A percentile compares a stretch with the other conserved stretches of the same genome.
Conservation (phyloP, 768 basidiomycete species). For the Gymnopilus dilepis region DNA sequence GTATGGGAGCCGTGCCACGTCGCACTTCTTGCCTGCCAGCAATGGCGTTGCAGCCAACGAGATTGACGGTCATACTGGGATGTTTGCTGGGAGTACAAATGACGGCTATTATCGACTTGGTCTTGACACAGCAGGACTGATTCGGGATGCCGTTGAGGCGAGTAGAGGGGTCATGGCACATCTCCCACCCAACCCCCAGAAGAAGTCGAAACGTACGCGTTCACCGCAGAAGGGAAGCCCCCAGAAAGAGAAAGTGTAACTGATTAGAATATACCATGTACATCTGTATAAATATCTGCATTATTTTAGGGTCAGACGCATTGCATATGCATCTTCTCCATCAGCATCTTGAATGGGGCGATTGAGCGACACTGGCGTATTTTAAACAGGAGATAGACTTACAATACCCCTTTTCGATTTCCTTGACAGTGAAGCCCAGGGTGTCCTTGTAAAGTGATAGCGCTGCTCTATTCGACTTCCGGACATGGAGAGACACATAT, state of each 20-base stretch:
- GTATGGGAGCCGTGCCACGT: constrained; percentile 47
- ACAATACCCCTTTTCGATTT: constrained; percentile 94
- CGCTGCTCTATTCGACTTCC: constrained; percentile 95
- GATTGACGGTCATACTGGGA: constrained; percentile 83
- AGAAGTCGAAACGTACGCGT: constrained; percentile 1
- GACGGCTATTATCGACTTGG: constrained; percentile 93
- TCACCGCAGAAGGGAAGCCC: constrained; percentile 12
- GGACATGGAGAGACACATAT: constrained; percentile 92
- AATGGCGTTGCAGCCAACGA: constrained; percentile 79
- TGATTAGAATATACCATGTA: constrained; percentile 20
- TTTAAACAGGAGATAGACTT: constrained; percentile 23
- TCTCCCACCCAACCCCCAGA: neutral
- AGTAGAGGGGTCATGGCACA: constrained; percentile 28
- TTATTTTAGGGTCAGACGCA: constrained; percentile 66
- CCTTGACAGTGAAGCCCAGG: constrained; percentile 86
- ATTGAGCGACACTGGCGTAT: neutral
- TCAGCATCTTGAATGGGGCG: constrained; percentile 72
- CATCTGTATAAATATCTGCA: constrained; percentile 7
- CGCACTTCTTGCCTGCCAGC: constrained; percentile 64
- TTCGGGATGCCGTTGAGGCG: constrained; percentile 59
- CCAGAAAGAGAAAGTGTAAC: constrained; percentile 14
- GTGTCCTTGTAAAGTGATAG: constrained; percentile 88
- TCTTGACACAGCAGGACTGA: constrained; percentile 62
- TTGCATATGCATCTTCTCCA: constrained; percentile 93
- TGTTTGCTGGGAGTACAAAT: constrained; percentile 83